Percentiles rank a stretch among this genome's conserved stretches.
phyloP scores from a whole-genome alignment of 106 monocot species.

The Dioscorea zingiberensis region DNA sequence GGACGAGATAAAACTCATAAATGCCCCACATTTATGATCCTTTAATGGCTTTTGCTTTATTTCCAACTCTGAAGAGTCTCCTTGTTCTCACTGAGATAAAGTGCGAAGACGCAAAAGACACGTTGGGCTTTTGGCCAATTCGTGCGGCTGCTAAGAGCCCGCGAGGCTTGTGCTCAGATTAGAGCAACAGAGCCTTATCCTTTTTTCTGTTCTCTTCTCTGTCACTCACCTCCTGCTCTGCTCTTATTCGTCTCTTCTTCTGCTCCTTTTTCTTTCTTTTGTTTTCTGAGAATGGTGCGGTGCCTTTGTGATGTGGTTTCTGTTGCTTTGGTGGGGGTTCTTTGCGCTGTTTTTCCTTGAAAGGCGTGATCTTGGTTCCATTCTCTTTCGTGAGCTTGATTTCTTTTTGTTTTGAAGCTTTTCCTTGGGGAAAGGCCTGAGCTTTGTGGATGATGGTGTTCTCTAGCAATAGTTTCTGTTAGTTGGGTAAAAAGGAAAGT shows the following conservation, averaged over 20 bases:
- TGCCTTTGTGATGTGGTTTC: background rate
- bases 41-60: background rate
- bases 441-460: too few relatives aligned
- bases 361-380: constrained; percentile 2
- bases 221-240: background rate
- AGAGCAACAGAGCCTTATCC: constrained; percentile 28
- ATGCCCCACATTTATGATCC: too few relatives aligned
- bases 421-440: too few relatives aligned
- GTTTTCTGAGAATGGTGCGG: background rate
- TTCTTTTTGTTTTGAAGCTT: too few relatives aligned
- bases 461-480: too few relatives aligned
- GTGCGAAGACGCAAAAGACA: constrained; percentile 6
- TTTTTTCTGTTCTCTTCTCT: too few relatives aligned
- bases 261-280: background rate
- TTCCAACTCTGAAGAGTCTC: background rate
- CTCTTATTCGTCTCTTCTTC: too few relatives aligned
- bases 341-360: background rate
- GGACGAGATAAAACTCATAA: constrained; percentile 1
- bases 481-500: too few relatives aligned
- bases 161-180: constrained; percentile 7
- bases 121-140: constrained; percentile 17
- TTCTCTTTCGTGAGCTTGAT: too few relatives aligned
- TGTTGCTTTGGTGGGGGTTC: background rate
- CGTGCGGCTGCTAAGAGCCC: background rate
- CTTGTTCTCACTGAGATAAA: background rate